Conservation (phyloP, 2,329 filamentous ascomycete species). For the Botryosphaeria dothidea region DNA sequence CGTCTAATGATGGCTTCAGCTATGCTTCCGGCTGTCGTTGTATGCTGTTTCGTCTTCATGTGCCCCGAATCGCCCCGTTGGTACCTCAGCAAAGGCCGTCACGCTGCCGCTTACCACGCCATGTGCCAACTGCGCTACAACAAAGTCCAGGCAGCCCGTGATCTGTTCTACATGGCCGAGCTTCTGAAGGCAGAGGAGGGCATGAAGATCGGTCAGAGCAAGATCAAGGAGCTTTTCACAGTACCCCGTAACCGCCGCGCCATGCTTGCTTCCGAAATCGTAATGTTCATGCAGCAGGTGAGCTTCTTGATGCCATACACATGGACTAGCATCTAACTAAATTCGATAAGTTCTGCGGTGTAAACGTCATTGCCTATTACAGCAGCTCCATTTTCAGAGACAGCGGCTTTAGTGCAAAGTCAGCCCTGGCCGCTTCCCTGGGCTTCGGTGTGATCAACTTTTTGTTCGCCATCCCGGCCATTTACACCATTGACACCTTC, state of each 20-base stretch:
- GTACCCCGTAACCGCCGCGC: slow-evolving; percentile 33
- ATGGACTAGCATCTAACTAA: neutral
- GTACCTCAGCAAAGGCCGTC: slow-evolving; percentile 29
- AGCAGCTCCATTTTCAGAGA: slow-evolving; percentile 33
- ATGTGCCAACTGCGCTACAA: slow-evolving; percentile 57
- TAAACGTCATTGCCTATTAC: slow-evolving; percentile 36
- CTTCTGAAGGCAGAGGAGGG: slow-evolving; percentile 35
- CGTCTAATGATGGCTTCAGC: slow-evolving; percentile 32
- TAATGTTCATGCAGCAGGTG: slow-evolving; percentile 37
- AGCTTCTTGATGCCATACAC: neutral
- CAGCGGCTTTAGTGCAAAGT: slow-evolving; percentile 28
- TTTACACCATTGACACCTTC: slow-evolving; percentile 46
- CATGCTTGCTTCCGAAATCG: slow-evolving; percentile 30
- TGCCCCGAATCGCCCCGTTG: slow-evolving; percentile 29
- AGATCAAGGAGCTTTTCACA: slow-evolving; percentile 29
- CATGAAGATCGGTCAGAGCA: slow-evolving; percentile 35
- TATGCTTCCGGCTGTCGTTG: slow-evolving; percentile 30
- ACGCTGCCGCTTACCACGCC: slow-evolving; percentile 27
- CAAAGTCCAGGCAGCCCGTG: slow-evolving; percentile 55
- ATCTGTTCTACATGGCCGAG: slow-evolving; percentile 51
- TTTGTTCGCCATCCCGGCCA: slow-evolving; percentile 47
- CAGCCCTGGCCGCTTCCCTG: slow-evolving; percentile 42
- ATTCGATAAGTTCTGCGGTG: slow-evolving; percentile 27
- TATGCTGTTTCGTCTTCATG: slow-evolving; percentile 30
- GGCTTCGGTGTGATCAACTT: slow-evolving; percentile 50